Conservation (phyloP, 1,139 yeast genomes). For the Yamadazyma sp. region DNA sequence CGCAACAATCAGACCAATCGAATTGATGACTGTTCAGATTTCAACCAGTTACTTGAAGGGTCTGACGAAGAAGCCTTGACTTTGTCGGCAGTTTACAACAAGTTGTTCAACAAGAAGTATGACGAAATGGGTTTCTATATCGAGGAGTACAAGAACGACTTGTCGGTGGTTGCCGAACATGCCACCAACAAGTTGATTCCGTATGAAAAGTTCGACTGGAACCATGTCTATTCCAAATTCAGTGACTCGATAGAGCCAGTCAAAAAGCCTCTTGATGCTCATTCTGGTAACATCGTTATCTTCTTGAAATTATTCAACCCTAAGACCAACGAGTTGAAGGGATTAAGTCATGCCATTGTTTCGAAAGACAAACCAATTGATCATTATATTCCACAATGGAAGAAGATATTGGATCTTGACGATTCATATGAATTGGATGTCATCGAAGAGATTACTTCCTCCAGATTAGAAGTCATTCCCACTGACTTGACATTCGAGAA, state of each 20-base stretch:
- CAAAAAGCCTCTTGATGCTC: slow-evolving; percentile 6
- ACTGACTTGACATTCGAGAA: slow-evolving; percentile 53
- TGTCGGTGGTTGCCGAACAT: slow-evolving; percentile 20
- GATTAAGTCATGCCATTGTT: slow-evolving; percentile 64
- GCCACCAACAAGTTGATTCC: slow-evolving; percentile 8
- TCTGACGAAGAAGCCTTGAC: slow-evolving; percentile 15
- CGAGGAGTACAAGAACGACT: slow-evolving; percentile 41
- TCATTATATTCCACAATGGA: slow-evolving; percentile 43
- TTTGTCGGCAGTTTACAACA: slow-evolving; percentile 41
- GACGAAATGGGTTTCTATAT: slow-evolving; percentile 51
- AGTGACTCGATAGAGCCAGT: slow-evolving; percentile 1
- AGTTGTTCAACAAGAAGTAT: slow-evolving; percentile 38
- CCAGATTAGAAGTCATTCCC: slow-evolving; percentile 51
- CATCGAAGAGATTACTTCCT: slow-evolving; percentile 72
- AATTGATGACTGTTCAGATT: slow-evolving; percentile 54
- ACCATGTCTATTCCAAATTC: slow-evolving; percentile 19
- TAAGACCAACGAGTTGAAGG: slow-evolving; percentile 51
- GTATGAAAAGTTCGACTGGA: slow-evolving; percentile 28
- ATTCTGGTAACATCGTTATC: slow-evolving; percentile 40
- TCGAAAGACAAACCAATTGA: slow-evolving; percentile 49
- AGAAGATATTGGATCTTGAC: slow-evolving; percentile 45
- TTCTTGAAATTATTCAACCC: slow-evolving; percentile 75
- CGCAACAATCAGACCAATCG: slow-evolving; percentile 77
- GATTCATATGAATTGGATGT: slow-evolving; percentile 41
- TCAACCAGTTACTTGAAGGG: slow-evolving; percentile 18